Percentiles rank a stretch among this genome's conserved stretches.
phyloP scores from a whole-genome alignment of 345 rosid genomes.

The Melastoma malabathricum region DNA sequence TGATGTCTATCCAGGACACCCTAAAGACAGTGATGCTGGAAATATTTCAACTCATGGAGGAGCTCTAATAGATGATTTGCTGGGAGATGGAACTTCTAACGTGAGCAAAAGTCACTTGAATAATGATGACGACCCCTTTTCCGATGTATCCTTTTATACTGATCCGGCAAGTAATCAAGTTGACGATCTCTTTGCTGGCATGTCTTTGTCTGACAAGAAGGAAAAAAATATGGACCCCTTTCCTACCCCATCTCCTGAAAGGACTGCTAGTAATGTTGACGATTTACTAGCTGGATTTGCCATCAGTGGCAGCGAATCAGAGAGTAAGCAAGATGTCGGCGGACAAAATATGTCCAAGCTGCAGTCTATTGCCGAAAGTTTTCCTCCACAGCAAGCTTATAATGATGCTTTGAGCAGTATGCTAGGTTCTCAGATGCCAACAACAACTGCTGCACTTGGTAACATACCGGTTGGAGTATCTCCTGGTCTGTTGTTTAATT shows the following conservation, averaged over 20 bases:
- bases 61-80: conserved; percentile 57
- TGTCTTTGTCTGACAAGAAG: conserved; percentile 47
- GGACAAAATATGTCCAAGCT: conserved; percentile 21
- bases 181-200: conserved; percentile 74
- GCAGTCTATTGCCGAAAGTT: conserved; percentile 27
- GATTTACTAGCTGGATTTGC: conserved; percentile 71
- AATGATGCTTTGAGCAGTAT: conserved; percentile 30
- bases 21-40: conserved; percentile 23
- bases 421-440: conserved; percentile 6
- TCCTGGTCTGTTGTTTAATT: conserved; percentile 50
- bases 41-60: conserved; percentile 20
- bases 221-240: conserved; percentile 22
- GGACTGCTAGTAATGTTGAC: conserved; percentile 22
- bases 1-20: conserved; percentile 24
- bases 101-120: conserved; percentile 23
- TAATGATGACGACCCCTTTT: conserved; percentile 68
- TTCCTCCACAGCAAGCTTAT: conserved; percentile 23
- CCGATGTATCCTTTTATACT: conserved; percentile 70
- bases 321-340: conserved; percentile 23
- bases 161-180: conserved; percentile 24
- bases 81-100: conserved; percentile 43
- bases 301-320: conserved; percentile 27
- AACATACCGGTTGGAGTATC: conserved; percentile 40
- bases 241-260: conserved; percentile 6
- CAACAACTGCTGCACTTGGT: conserved; percentile 8